Base-by-base conservation (phyloP, 768 basidiomycete species). In the Leccinum subgranulosum region DNA sequence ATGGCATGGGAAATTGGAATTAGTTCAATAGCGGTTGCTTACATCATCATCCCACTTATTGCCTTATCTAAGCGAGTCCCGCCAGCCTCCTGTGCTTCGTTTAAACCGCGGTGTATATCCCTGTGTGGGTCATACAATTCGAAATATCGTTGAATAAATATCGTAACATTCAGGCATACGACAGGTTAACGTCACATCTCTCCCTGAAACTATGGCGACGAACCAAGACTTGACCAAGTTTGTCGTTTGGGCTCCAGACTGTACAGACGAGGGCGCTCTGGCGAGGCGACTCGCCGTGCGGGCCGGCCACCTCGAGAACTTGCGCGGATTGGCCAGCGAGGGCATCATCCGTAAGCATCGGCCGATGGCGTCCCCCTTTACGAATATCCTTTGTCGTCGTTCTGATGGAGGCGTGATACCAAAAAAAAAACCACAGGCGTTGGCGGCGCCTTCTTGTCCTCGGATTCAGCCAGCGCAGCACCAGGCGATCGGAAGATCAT, bases 191-290 rank as follows among this genome's bases (percentile, higher is more conserved):
- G 9, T 43, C 19, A 15, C 31, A 45, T 21, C 28, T 10, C 52
- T 46, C 29, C 51, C 28, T n/a, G 36, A n/a, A 54, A 21, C 28
- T 49, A 70, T 71, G 67, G 45, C 69, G 28, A 57, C 60, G 3
- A 51, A 49, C 11, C 52, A 61, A 56, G n/a, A 41, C 7, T 49
- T 61, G 43, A 29, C 53, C 56, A 72, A 66, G 47, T 85, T 84
- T 61, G 66, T 86, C 33, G 79, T 88, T 36, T 88, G 83, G 62
- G 86, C 86, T 2, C 87, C 87, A 2, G 87, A 90, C 66, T 80
- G 78, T 58, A 77, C 80, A 9, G 83, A 85, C 28, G 75, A 77
- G 46, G 85, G 80, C 9, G 81, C 81, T 1, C 75, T 80, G 29
- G 76, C 77, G 25, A 78, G 76, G 31, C 79, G 88, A 19, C 69